Evolutionary conservation across 768 basidiomycete species (phyloP), one percentile per base, ranked within the genome.

Genomic region (Rhizopogon rudus): DNA sequence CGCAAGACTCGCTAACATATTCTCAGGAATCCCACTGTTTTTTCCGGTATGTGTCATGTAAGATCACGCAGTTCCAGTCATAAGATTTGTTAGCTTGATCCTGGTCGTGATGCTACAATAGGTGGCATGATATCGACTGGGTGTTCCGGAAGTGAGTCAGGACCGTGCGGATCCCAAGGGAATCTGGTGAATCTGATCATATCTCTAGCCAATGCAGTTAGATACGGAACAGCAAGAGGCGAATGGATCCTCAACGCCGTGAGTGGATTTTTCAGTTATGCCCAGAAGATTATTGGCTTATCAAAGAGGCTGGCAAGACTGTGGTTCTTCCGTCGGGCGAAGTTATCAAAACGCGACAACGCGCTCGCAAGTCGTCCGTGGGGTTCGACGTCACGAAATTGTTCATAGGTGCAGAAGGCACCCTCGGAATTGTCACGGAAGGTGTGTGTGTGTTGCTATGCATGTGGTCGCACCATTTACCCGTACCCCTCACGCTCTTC

Each of bases 361-460:
- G 86, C 29, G 82, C 86, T 16, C 73, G 88, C 31, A 93, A 94
- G 66, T 91, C 88, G 3, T 80, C 90, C 0, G 87, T 90, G 0
- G 91, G 92, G 0, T 92, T 87, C 63, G 92, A 93, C 64, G 75
- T 79, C 2, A 91, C 88, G 0, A 92, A 92, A 67, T 65, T 91
- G 5, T 91, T 92, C 71, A 86, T 92, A 53, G 91, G 91, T 4
- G 88, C 88, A 1, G 91, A 93, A 69, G 91, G 91, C 2, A 93
- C 90, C 0, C 68, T 93, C 31, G 91, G 91, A 2, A 87, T 93
- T 59, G 82, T 93, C 13, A 91, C 88, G 0, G 91, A 93, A 75
- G 84, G 87, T 78, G 51, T 40, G 66, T 46, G 16, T 13, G 43
- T 25, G 22, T 39, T 9, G 31, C 16, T 33, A 3, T 51, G 9